Evolutionary conservation across 1,139 yeast species (phyloP), one percentile per base, ranked within the genome.

Genomic region (Protomyces pachydermus): DNA sequence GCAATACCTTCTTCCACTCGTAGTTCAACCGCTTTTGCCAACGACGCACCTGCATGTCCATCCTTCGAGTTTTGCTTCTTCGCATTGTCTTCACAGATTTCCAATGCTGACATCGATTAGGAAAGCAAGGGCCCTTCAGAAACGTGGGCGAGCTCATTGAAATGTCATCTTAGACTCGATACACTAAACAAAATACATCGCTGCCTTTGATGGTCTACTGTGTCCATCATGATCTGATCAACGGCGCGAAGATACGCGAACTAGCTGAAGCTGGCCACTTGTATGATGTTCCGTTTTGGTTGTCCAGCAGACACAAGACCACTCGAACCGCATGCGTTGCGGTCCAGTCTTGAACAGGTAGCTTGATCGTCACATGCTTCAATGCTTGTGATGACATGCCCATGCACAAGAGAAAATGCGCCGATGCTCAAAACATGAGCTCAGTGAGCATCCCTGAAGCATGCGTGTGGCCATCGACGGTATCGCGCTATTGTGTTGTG

Each of bases 1-100:
- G 84, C 64, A 86, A 75, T 37, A 6, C 45, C 51, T 52, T 42
- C 60, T 84, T 81, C 79, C 64, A 84, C 85, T 12, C 70, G 74
- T 2, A 72, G 65, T 54, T 87, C 95, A 39, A 91, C 98, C 0
- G 97, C 97, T 72, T 90, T 86, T 66, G 83, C 82, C 66, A 91
- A 79, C 97, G 98, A 91, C 34, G 83, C 79, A 50, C 60, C 56
- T 42, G 57, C 52, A 35, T 48, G 46, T 32, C 62, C 60, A 12
- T 53, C 34, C 39, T 42, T 12, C 25, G 54, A 32, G 54, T 54
- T n/a, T 38, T 53, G 25, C 56, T 50, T n/a, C 57, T 50, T 32
- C 5, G 45, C 48, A 35, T 66, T 57, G 1, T 60, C 78, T 55
- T 82, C 83, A 20, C 23, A 20, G 23, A 20, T 2, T 3, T 20